phyloP scores from a whole-genome alignment of 2,329 filamentous ascomycete genomes.

The Phaeophleospora eucalypticola region DNA sequence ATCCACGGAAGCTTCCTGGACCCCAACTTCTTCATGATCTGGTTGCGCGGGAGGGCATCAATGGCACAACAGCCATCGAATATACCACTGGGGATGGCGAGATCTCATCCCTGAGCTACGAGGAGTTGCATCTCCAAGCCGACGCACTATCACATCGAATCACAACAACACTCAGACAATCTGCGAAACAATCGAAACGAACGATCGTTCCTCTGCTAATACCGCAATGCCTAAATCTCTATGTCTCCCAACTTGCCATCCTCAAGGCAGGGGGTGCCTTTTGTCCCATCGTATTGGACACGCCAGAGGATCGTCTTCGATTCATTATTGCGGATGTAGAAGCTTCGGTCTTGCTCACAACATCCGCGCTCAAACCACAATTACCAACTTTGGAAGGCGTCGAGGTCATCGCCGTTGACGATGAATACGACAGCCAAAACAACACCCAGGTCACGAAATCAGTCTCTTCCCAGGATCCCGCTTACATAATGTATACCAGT shows the following conservation, averaged over 20 bases:
- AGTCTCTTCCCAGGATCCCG: slow-evolving; percentile 43
- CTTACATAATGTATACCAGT: slow-evolving; percentile 92
- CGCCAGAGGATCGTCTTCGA: slow-evolving; percentile 68
- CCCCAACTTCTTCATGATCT: slow-evolving; percentile 60
- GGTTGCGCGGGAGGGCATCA: slow-evolving; percentile 44
- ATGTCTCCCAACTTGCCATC: slow-evolving; percentile 71
- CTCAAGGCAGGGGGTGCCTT: slow-evolving; percentile 81
- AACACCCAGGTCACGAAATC: slow-evolving; percentile 1
- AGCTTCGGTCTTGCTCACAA: slow-evolving; percentile 66
- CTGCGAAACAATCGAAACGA: slow-evolving; percentile 17
- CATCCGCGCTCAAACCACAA: slow-evolving; percentile 41
- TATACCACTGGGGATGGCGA: slow-evolving; percentile 52
- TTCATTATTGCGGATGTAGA: slow-evolving; percentile 78
- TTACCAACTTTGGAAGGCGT: slow-evolving; percentile 36
- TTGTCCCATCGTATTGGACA: slow-evolving; percentile 76
- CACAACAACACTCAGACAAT: slow-evolving; percentile 24
- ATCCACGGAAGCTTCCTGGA: slow-evolving; percentile 51
- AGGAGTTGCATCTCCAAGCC: slow-evolving; percentile 57
- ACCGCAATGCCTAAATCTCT: slow-evolving; percentile 72
- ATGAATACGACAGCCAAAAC: slow-evolving; percentile 25
- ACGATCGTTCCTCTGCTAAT: slow-evolving; percentile 69
- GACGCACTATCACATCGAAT: slow-evolving; percentile 54
- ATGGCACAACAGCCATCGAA: slow-evolving; percentile 56
- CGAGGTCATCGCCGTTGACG: slow-evolving; percentile 42
- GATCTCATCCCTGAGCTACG: slow-evolving; percentile 55